These are phyloP conservation scores for Metschnikowia gruessii DNA, from an alignment of 805 yeast species.

Conservation along the genomic window DNA sequence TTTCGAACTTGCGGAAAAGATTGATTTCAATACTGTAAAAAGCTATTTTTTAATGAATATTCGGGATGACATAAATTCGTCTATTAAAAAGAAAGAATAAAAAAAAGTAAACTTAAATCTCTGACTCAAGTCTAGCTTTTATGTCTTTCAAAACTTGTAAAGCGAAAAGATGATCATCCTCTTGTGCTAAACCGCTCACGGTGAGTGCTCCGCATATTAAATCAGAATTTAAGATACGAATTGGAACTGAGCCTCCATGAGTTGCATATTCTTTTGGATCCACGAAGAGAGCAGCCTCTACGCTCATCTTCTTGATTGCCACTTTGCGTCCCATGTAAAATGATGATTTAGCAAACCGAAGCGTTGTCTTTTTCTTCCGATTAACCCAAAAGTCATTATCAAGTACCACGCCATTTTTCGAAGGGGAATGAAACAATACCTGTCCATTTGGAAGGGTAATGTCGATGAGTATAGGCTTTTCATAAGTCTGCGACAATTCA, in stretches of 20 bases:
- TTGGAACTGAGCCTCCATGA: constrained; percentile 59
- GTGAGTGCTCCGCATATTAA: constrained; percentile 48
- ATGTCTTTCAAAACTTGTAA: constrained; percentile 27
- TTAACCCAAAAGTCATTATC: constrained; percentile 56
- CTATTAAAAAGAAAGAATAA: too few species aligned
- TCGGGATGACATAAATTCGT: too few species aligned
- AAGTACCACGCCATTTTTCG: constrained; percentile 35
- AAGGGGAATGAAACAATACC: constrained; percentile 44
- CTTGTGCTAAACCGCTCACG: constrained; percentile 54
- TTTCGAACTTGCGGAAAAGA: too few species aligned
- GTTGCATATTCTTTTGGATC: constrained; percentile 45
- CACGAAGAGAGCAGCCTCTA: constrained; percentile 39
- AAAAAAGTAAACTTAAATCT: too few species aligned
- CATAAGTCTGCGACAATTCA: constrained; percentile 27
- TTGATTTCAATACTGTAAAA: too few species aligned
- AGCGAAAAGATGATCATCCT: constrained; percentile 53
- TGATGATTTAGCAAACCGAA: constrained; percentile 48
- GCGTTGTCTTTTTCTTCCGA: constrained; percentile 47
- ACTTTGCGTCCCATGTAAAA: constrained; percentile 46
- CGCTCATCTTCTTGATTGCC: constrained; percentile 26
- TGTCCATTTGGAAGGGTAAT: constrained; percentile 46
- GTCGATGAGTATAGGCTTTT: constrained; percentile 46
- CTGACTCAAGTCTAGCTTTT: constrained; percentile 1
- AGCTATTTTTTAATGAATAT: too few species aligned
- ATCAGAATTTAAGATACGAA: constrained; percentile 36